Evolutionary conservation across 2,329 filamentous ascomycete species (phyloP).

Genomic region (Coniella vitis): DNA sequence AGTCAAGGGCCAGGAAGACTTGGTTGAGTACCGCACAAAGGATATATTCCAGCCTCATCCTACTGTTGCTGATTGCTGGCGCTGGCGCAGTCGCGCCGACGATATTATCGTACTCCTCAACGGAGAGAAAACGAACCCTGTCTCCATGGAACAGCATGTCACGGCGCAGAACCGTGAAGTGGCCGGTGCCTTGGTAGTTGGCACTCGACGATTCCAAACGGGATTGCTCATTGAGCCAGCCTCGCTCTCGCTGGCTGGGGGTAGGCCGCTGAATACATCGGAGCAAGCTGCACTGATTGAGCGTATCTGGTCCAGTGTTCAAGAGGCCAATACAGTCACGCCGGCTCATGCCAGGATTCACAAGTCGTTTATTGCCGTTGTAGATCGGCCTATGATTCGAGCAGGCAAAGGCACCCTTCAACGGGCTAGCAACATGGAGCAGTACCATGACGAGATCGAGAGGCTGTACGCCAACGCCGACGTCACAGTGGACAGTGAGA

Average conservation of each 20-base stretch:
- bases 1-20: slow-evolving; percentile 16
- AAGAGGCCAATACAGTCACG: not conserved
- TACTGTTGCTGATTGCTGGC: slow-evolving; percentile 21
- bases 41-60: slow-evolving; percentile 16
- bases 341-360: slow-evolving; percentile 23
- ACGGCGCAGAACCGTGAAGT: slow-evolving; percentile 11
- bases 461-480: slow-evolving; percentile 19
- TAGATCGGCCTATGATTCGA: slow-evolving; percentile 34
- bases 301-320: slow-evolving; percentile 5
- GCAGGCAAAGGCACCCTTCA: slow-evolving; percentile 34
- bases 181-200: not conserved
- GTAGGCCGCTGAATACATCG: slow-evolving; percentile 20
- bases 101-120: slow-evolving; percentile 27
- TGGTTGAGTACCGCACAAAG: slow-evolving; percentile 22
- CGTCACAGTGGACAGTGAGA: slow-evolving; percentile 7
- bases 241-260: not conserved
- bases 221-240: slow-evolving; percentile 32
- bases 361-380: slow-evolving; percentile 31
- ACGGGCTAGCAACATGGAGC: slow-evolving; percentile 5
- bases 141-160: slow-evolving; percentile 22
- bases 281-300: slow-evolving; percentile 19
- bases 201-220: not conserved
- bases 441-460: slow-evolving; percentile 21
- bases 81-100: slow-evolving; percentile 23
- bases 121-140: slow-evolving; percentile 25